Evolutionary conservation across 768 basidiomycete genomes (phyloP).

Genomic region (Lyophyllum shimeji): DNA sequence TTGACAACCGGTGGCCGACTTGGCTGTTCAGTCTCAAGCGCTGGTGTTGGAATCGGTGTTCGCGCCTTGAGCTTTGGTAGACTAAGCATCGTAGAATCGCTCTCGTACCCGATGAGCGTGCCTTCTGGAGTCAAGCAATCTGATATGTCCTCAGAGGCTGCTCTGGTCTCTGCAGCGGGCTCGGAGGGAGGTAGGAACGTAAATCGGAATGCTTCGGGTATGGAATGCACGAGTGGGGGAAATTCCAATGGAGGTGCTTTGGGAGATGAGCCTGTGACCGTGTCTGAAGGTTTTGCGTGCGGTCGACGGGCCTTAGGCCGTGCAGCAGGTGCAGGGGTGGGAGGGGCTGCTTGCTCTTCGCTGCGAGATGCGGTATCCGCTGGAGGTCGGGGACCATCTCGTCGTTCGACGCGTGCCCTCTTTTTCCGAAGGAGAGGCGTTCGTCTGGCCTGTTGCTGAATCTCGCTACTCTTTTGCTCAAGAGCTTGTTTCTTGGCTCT

Average conservation of each 20-base stretch:
- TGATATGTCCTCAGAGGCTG: neutral
- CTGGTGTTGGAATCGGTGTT: neutral
- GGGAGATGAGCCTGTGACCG: neutral
- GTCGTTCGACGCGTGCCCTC: neutral
- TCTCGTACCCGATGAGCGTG: neutral
- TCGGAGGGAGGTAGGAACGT: neutral
- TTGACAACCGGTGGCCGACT: neutral
- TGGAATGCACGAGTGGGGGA: neutral
- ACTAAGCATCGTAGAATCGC: neutral
- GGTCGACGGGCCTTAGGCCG: neutral
- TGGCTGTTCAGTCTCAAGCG: too few species aligned
- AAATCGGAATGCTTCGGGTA: neutral
- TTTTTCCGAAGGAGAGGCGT: neutral
- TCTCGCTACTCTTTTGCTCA: neutral
- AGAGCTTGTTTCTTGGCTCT: neutral
- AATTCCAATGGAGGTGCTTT: neutral
- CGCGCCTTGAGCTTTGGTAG: neutral
- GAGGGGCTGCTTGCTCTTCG: neutral
- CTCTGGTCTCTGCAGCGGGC: neutral
- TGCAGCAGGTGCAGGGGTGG: neutral
- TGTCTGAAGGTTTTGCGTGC: neutral
- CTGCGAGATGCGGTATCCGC: neutral
- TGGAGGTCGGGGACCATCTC: neutral
- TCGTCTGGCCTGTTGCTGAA: neutral
- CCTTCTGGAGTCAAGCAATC: neutral